Evolutionary conservation across 2,329 filamentous ascomycete species (phyloP), one percentile per base, ranked within the genome.

Genomic region (Ascochyta pisi): DNA sequence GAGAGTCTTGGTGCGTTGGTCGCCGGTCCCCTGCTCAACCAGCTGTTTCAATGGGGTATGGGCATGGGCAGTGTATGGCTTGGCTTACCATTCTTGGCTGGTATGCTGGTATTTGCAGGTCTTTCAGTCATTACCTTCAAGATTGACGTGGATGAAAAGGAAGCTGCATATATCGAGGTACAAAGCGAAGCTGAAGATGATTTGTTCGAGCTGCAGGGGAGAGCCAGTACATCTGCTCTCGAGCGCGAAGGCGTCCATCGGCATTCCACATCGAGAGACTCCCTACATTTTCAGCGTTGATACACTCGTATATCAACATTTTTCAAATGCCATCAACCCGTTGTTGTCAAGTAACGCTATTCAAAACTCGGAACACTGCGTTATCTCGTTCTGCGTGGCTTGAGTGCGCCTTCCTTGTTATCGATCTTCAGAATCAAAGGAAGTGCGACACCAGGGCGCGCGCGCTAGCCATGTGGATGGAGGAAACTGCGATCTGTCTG

Each of bases 1-100:
- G 79, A 82, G 57, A 76, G 77, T 15, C 63, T 82, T 9, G 81
- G 81, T 6, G 73, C 76, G 23, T 76, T 83, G 55, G 63, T 82
- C 29, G 79, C 79, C 4, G 81, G 79, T 23, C 74, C 81, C 4
- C 62, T 79, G 4, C 73, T 83, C 37, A 80, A 79, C 2, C 68
- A 71, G 8, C 66, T 80, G 13, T 82, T 83, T 56, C 75, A 79
- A 29, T 67, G 78, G 52, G 81, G 81, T 0, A 72, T 83, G 52
- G 72, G 78, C 10, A 51, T 81, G 7, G 81, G 80, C 1, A 76
- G 75, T 4, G 58, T 68, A 5, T 83, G 80, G 81, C 72, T 81
- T 33, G 81, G 81, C 6, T 56, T 83, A 34, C 80, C 81, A 0
- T 83, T 71, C 38, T 42, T 75, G 19, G 60, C 50, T 15, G 61